phyloP scores from a whole-genome alignment of 2,329 filamentous ascomycete species.

The Colletotrichum theobromicola region DNA sequence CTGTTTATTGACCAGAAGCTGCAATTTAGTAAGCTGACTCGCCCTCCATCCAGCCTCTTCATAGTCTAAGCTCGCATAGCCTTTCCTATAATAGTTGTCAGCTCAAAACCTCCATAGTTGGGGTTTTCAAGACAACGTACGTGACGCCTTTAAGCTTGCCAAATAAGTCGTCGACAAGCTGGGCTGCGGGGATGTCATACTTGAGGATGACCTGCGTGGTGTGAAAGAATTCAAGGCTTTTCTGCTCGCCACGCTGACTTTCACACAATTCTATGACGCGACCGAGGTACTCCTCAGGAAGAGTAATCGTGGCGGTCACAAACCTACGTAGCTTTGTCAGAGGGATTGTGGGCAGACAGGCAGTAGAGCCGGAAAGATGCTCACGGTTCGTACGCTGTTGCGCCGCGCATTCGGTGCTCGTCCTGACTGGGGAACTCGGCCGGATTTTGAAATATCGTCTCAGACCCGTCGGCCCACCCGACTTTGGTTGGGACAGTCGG shows the following conservation, averaged over 20 bases:
- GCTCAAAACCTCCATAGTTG: neutral
- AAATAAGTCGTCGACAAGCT: conserved; percentile 96
- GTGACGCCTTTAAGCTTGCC: conserved; percentile 93
- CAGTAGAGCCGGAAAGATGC: conserved; percentile 25
- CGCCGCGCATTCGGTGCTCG: conserved; percentile 47
- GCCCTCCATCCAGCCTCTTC: conserved; percentile 90
- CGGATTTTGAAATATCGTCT: conserved; percentile 83
- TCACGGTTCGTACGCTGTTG: conserved; percentile 57
- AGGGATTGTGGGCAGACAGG: neutral
- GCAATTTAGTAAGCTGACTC: conserved; percentile 84
- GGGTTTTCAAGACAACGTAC: conserved; percentile 29
- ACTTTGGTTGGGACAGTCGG: conserved; percentile 94
- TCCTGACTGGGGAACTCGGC: conserved; percentile 81
- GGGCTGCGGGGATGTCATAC: conserved; percentile 86
- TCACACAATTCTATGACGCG: conserved; percentile 96
- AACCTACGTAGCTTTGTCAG: conserved; percentile 45
- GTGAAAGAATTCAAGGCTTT: conserved; percentile 89
- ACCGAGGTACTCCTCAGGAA: conserved; percentile 93
- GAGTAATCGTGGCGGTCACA: conserved; percentile 83
- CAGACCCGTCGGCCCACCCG: conserved; percentile 76
- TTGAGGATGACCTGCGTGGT: conserved; percentile 92
- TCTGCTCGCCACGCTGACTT: conserved; percentile 84
- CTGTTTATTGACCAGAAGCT: conserved; percentile 90
- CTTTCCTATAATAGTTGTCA: conserved; percentile 58
- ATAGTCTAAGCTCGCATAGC: conserved; percentile 95